Percentiles rank a stretch among this genome's conserved stretches.
These are phyloP conservation scores for Yamadazyma atmosphaerica DNA, from an alignment of 1,139 yeast genomes.

Conservation along the genomic window DNA sequence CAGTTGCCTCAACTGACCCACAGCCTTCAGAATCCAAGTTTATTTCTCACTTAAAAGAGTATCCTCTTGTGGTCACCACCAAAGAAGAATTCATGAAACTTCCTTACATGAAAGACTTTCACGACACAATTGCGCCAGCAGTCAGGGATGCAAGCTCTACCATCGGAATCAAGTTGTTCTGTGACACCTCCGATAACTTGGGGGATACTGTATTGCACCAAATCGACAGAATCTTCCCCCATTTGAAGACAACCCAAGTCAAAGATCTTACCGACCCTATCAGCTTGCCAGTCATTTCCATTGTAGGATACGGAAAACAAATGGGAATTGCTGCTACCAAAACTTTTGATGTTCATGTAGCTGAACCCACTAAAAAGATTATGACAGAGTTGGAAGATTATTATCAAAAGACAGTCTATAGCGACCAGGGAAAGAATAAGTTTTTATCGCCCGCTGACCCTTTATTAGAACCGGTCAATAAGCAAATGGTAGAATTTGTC, in stretches of 20 bases:
- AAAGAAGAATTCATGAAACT: slow-evolving; percentile 11
- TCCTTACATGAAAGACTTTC: slow-evolving; percentile 10
- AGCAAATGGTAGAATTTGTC: slow-evolving; percentile 47
- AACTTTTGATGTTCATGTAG: slow-evolving; percentile 22
- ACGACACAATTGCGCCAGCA: slow-evolving; percentile 5
- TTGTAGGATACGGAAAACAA: slow-evolving; percentile 4
- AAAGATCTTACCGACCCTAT: slow-evolving; percentile 44
- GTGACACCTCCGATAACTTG: slow-evolving; percentile 27
- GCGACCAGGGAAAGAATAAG: slow-evolving; percentile 61
- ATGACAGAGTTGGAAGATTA: slow-evolving; percentile 40
- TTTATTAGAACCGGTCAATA: slow-evolving; percentile 59
- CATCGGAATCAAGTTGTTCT: slow-evolving; percentile 12
- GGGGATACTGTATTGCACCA: slow-evolving; percentile 33
- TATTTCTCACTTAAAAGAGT: slow-evolving; percentile 15
- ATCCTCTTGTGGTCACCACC: slow-evolving; percentile 13
- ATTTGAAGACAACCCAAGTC: slow-evolving; percentile 37
- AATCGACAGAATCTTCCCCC: slow-evolving; percentile 38
- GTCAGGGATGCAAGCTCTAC: slow-evolving; percentile 6
- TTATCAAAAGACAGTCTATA: slow-evolving; percentile 41
- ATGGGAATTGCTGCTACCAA: slow-evolving; percentile 18
- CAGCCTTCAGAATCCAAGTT: slow-evolving; percentile 8
- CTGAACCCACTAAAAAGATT: slow-evolving; percentile 41
- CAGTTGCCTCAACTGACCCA: background rate
- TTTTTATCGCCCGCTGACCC: slow-evolving; percentile 65
- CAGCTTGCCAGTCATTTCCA: slow-evolving; percentile 34